These are phyloP conservation scores for Polytrichum commune DNA, from an alignment of 225 moss, liverwort and hornwort genomes.

Conservation along the genomic window DNA sequence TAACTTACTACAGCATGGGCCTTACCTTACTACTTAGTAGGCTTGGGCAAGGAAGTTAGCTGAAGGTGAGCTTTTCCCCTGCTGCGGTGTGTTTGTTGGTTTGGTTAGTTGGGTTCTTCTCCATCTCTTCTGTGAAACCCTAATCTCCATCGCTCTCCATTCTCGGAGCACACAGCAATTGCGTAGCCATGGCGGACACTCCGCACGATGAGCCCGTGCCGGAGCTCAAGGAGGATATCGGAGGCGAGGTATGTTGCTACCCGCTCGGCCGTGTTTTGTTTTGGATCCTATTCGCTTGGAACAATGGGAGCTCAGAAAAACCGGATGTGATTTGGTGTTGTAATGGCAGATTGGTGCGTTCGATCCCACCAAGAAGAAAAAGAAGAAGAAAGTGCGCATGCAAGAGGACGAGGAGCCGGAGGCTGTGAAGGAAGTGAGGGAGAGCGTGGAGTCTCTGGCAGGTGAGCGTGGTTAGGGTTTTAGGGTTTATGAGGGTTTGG, in stretches of 20 bases:
- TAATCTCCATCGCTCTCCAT: background rate
- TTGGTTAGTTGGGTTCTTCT: too few species aligned
- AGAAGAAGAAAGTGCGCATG: constrained; percentile 52
- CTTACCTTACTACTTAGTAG: too few species aligned
- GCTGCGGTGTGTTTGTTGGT: too few species aligned
- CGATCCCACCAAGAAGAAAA: constrained; percentile 62
- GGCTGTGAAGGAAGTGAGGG: constrained; percentile 35
- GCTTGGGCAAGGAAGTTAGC: too few species aligned
- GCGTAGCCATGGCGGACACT: constrained; percentile 34
- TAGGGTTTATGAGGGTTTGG: too few species aligned
- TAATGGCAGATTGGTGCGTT: constrained; percentile 33
- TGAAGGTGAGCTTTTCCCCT: too few species aligned
- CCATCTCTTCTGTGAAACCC: too few species aligned
- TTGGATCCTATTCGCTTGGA: background rate
- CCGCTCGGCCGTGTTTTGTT: background rate
- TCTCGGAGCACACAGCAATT: background rate
- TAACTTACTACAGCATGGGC: too few species aligned
- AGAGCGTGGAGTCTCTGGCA: constrained; percentile 40
- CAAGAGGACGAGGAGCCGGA: constrained; percentile 45
- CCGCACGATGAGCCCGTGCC: constrained; percentile 28
- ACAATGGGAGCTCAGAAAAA: background rate
- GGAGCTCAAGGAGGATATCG: constrained; percentile 44
- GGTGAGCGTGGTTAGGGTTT: background rate
- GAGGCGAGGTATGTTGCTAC: constrained; percentile 32
- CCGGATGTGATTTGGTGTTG: constrained; percentile 1